Evolutionary conservation across 257 asterid species (phyloP).

Genomic region (Jasminum sambac): DNA sequence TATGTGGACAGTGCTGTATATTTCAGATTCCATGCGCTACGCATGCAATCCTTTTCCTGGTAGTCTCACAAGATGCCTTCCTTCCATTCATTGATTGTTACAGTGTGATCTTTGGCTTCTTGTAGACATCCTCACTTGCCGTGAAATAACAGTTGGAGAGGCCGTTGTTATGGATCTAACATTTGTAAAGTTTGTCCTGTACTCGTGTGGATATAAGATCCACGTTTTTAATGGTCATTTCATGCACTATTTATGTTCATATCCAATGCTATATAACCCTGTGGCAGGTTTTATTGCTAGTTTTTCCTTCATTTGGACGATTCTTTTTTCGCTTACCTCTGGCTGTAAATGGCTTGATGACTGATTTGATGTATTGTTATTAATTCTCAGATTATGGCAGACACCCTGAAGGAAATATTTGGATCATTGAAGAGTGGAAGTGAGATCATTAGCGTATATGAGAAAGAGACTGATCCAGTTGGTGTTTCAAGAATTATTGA

Average conservation of each 20-base stretch:
- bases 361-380: constrained; percentile 24
- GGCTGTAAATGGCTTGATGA: constrained; percentile 4
- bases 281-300: background rate
- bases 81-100: background rate
- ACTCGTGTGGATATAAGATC: background rate
- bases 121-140: constrained; percentile 36
- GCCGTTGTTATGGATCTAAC: background rate
- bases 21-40: background rate
- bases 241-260: background rate
- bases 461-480: constrained; percentile 48
- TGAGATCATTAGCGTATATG: constrained; percentile 46
- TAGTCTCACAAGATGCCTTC: background rate
- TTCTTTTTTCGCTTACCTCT: background rate
- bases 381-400: constrained; percentile 80
- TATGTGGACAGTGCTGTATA: background rate
- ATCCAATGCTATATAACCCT: background rate
- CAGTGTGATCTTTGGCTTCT: constrained; percentile 42
- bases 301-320: background rate
- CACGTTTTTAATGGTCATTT: background rate
- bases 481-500: constrained; percentile 33
- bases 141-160: constrained; percentile 23
- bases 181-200: background rate
- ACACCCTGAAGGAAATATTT: constrained; percentile 72
- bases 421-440: constrained; percentile 60
- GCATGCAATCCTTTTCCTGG: background rate